Evolutionary conservation across 140 eudicot genomes (phyloP), one percentile per base, ranked within the genome.

Genomic region (Erigeron philadelphicus): DNA sequence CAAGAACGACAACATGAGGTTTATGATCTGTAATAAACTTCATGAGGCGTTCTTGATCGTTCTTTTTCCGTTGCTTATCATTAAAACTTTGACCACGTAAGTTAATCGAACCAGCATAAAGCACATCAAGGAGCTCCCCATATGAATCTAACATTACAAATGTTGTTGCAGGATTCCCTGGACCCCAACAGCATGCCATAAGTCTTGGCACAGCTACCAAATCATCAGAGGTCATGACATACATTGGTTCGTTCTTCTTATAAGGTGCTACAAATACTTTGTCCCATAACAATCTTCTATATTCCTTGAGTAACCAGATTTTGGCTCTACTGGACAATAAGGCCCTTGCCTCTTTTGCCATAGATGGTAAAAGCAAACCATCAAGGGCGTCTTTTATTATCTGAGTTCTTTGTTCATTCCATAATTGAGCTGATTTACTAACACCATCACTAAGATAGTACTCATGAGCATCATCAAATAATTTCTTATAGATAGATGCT

Each of bases 131-230:
- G 8, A 94, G 82, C 67, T 94, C 99, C 25, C 99, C 99, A 73
- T 79, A 76, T n/a, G 95, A 85, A 83, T 94, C 97, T 89, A 94
- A 73, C 97, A 94, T 94, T 77, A 89, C 99, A 79, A 94, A 94
- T 52, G 99, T 94, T 6, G 97, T 94, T 21, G 97, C 80, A 2
- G 99, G 99, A 55, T 82, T 89, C 66, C 99, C 99, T 0, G 95
- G 91, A 59, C 99, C 99, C 99, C 99, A 89, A 75, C 99, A 94
- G 81, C 99, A 94, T 47, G 95, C 97, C 97, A 93, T 86, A 65
- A 93, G 95, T 66, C 96, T 83, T 6, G 98, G 95, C 61, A 90
- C 96, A 52, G 78, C 85, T 64, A 89, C 96, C 75, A 86, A 92
- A 58, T 89, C 96, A 41, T 75, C 79, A 0, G 96, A 76, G 7